Conservation (phyloP, 1,284 basidiomycete genomes). For the Meira nashicola region DNA sequence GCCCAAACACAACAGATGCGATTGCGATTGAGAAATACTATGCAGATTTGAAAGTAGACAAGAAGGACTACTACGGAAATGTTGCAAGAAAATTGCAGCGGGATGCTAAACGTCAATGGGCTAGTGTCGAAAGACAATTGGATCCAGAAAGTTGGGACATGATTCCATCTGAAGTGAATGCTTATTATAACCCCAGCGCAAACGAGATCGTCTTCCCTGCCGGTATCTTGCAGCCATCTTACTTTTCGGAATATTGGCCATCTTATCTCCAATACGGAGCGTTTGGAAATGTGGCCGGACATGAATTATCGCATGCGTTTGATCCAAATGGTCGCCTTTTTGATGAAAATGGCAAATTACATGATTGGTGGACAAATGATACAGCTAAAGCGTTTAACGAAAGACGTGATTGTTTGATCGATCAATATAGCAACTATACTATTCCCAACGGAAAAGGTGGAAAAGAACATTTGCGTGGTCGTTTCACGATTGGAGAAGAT, state of each 20-base stretch:
- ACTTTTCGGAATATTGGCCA: slow-evolving; percentile 82
- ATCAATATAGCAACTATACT: slow-evolving; percentile 79
- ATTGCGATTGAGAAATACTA: slow-evolving; percentile 63
- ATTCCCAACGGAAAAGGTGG: slow-evolving; percentile 79
- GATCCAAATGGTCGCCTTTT: slow-evolving; percentile 77
- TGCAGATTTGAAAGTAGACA: slow-evolving; percentile 63
- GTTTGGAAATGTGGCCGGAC: slow-evolving; percentile 43
- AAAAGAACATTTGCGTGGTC: slow-evolving; percentile 74
- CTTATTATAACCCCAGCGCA: slow-evolving; percentile 46
- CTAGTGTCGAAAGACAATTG: slow-evolving; percentile 67
- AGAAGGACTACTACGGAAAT: slow-evolving; percentile 77
- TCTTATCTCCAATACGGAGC: slow-evolving; percentile 78
- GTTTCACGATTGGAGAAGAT: slow-evolving; percentile 64
- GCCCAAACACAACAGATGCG: slow-evolving; percentile 72
- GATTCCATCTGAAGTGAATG: slow-evolving; percentile 63
- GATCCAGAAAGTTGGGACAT: slow-evolving; percentile 81
- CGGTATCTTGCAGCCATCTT: slow-evolving; percentile 86
- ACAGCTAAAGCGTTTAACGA: slow-evolving; percentile 78
- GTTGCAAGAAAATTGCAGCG: slow-evolving; percentile 61
- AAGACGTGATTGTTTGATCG: slow-evolving; percentile 78
- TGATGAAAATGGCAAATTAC: slow-evolving; percentile 59
- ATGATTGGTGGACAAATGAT: slow-evolving; percentile 69
- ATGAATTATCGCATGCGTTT: slow-evolving; percentile 70
- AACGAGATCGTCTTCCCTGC: slow-evolving; percentile 90
- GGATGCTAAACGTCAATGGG: slow-evolving; percentile 62